Evolutionary conservation across 768 basidiomycete species (phyloP).

Genomic region (Rhodotorula sphaerocarpa): DNA sequence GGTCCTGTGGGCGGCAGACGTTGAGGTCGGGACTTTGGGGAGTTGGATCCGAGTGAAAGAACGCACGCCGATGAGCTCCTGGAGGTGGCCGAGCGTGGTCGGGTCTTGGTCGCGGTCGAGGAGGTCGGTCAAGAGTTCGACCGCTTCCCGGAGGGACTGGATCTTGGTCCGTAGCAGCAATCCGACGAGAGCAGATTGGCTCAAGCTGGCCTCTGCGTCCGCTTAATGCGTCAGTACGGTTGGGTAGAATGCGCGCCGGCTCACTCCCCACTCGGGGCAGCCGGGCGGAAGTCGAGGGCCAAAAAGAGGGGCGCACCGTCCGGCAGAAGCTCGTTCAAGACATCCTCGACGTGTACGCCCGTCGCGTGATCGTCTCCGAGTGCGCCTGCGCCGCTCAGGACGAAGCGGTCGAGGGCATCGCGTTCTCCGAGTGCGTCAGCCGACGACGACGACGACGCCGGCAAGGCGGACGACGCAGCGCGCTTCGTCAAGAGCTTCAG

Average conservation of each 20-base stretch:
- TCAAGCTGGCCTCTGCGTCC: slow-evolving; percentile 73
- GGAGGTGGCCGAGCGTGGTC: slow-evolving; percentile 78
- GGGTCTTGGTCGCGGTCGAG: slow-evolving; percentile 72
- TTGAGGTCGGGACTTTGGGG: no score
- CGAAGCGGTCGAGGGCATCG: slow-evolving; percentile 33
- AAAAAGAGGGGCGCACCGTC: slow-evolving; percentile 15
- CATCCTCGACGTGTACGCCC: slow-evolving; percentile 27
- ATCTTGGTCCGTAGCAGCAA: slow-evolving; percentile 62
- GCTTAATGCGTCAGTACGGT: no score
- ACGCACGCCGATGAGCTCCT: slow-evolving; percentile 88
- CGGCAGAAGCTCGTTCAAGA: slow-evolving; percentile 32
- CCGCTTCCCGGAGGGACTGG: slow-evolving; percentile 61
- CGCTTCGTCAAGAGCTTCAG: slow-evolving; percentile 13
- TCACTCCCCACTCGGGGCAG: neutral
- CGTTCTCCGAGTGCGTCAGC: slow-evolving; percentile 3
- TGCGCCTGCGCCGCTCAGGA: slow-evolving; percentile 8
- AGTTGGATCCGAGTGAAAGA: no score
- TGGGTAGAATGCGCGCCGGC: no score
- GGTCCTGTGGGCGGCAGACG: slow-evolving; percentile 57
- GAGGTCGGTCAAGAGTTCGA: slow-evolving; percentile 59
- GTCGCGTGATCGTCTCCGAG: neutral
- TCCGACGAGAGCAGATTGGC: slow-evolving; percentile 63
- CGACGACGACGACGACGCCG: no score
- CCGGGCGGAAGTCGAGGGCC: neutral
- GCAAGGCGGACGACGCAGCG: neutral